A percentile compares a stretch with the other conserved stretches of the same genome.
Evolutionary conservation across 139 green algal species (phyloP).

Genomic region (Astrephomene gubernaculifera): DNA sequence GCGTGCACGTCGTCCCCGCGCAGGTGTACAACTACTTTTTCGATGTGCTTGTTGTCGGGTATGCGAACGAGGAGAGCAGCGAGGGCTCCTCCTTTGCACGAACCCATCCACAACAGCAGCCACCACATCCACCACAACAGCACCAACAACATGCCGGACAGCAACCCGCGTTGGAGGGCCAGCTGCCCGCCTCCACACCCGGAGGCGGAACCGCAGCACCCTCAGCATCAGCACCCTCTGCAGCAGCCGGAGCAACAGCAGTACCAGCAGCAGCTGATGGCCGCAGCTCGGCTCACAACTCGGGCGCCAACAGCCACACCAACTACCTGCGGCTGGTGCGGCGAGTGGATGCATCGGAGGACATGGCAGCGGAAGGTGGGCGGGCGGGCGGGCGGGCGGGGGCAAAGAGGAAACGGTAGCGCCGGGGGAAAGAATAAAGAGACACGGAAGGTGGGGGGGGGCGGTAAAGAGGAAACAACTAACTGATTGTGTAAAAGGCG

Average conservation of each 20-base stretch:
- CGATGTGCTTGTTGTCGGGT: conserved; percentile 42
- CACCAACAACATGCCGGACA: too few relatives aligned
- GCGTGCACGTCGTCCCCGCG: too few relatives aligned
- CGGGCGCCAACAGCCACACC: not conserved
- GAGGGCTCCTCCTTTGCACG: not conserved
- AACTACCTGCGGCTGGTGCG: conserved; percentile 39
- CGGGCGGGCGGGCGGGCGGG: not conserved
- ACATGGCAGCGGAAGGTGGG: conserved; percentile 33
- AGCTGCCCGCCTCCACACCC: too few relatives aligned
- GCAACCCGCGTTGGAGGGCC: too few relatives aligned
- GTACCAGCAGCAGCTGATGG: not conserved
- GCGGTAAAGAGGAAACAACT: too few relatives aligned
- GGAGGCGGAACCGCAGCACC: too few relatives aligned
- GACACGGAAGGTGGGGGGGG: too few relatives aligned
- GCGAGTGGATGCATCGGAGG: conserved; percentile 30
- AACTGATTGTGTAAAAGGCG: too few relatives aligned
- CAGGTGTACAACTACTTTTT: conserved; percentile 46
- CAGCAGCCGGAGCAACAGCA: too few relatives aligned
- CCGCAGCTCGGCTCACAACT: not conserved
- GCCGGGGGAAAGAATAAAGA: too few relatives aligned
- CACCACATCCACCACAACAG: too few relatives aligned
- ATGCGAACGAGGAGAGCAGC: conserved; percentile 11
- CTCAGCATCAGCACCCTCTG: too few relatives aligned
- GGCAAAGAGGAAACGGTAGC: not conserved
- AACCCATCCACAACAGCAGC: not conserved